Evolutionary conservation across 768 basidiomycete species (phyloP), one percentile per base, ranked within the genome.

Genomic region (Hypholoma sublateritium): DNA sequence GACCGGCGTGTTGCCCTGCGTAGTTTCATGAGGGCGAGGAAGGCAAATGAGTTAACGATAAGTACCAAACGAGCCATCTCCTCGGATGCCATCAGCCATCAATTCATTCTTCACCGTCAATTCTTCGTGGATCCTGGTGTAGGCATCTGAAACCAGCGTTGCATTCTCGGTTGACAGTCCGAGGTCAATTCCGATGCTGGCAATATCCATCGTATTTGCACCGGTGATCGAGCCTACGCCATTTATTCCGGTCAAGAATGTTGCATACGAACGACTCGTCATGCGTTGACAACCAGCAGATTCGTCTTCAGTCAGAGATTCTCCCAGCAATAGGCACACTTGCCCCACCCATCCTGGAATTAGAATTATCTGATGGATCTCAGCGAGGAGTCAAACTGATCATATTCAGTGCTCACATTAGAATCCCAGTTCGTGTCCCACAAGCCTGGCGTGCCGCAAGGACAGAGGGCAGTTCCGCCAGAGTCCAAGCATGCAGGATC

Each of bases 361-460:
- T 12, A 81, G 74, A 54, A 88, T 86, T 24, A 84, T 73, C 80
- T 87, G 51, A 4, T 35, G 11, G 25, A 19, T 17, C 6, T 14
- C 13, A 25, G 35, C 28, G 11, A 25, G 24, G 12, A 19, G 12
- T 22, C 19, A 13, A 24, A 8, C 1, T 56, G 21, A 13, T 47
- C 21, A 42, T 8, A 21, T 13, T 22, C 4, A 48, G 3, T n/a
- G 59, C 77, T 9, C 53, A 81, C 81, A 58, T 84, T 85, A 6
- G 77, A 77, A 59, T 75, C 81, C 85, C 85, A 86, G 62, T 86
- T 86, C 0, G 77, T 77, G 59, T 86, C 87, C 81, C 83, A 85
- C 28, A 63, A 49, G 1, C 62, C 81, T 8, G 77, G 76, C 2
- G 80, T 81, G 5, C 71, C 71, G 59, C 85, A 88, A 2, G 84